Percentiles rank a stretch among this genome's conserved stretches.
phyloP scores from a whole-genome alignment of 2,329 filamentous ascomycete species.

The Alternaria hordeiaustralica region DNA sequence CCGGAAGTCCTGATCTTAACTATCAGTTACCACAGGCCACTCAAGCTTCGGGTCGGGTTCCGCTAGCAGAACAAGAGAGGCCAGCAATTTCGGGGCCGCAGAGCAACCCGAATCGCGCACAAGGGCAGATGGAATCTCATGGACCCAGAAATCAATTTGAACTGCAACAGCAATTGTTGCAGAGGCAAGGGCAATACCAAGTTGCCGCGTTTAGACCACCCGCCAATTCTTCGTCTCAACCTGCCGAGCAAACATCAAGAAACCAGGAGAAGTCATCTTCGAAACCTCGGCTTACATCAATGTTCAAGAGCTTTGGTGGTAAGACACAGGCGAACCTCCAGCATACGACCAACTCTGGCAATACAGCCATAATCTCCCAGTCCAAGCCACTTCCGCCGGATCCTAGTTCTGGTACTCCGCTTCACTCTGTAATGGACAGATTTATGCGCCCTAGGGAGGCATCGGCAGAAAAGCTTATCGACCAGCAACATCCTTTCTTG shows the following conservation, averaged over 20 bases:
- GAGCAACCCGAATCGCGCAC: slow-evolving; percentile 14
- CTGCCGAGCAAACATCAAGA: slow-evolving; percentile 26
- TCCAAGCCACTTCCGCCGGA: slow-evolving; percentile 5
- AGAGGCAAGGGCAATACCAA: slow-evolving; percentile 44
- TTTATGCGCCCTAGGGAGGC: slow-evolving; percentile 31
- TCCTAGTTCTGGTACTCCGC: slow-evolving; percentile 26
- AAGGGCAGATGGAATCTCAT: slow-evolving; percentile 11
- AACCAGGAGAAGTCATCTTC: slow-evolving; percentile 33
- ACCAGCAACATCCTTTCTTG: slow-evolving; percentile 17
- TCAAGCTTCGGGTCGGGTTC: slow-evolving; percentile 11
- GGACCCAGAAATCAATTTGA: slow-evolving; percentile 37
- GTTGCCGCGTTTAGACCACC: slow-evolving; percentile 50
- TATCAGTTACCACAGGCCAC: slow-evolving; percentile 1
- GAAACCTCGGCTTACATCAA: slow-evolving; percentile 38
- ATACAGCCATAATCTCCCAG: not conserved
- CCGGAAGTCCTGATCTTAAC: slow-evolving; percentile 11
- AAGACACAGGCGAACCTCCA: slow-evolving; percentile 26
- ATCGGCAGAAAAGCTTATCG: slow-evolving; percentile 19
- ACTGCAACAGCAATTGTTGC: slow-evolving; percentile 41
- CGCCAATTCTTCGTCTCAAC: slow-evolving; percentile 43
- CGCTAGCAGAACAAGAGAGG: slow-evolving; percentile 19
- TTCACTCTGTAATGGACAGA: slow-evolving; percentile 34
- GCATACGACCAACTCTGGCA: slow-evolving; percentile 8
- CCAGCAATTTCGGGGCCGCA: slow-evolving; percentile 12
- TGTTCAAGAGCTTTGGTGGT: slow-evolving; percentile 55